Conservation (phyloP, 139 green algal genomes). For the Dunaliella sp. region DNA sequence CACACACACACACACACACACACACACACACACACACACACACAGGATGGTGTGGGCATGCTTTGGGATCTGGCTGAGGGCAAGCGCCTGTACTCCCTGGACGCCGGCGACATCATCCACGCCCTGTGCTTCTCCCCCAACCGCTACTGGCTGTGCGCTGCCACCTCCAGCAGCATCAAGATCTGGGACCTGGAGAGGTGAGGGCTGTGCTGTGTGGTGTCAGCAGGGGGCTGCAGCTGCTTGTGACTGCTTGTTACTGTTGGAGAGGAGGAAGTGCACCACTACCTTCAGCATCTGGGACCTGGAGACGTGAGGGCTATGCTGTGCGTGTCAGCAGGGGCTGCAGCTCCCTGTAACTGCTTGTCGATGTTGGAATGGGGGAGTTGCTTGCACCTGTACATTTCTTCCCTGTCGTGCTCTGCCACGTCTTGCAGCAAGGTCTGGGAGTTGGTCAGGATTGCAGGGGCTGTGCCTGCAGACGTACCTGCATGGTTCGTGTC, state of each 20-base stretch:
- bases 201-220: neutral
- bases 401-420: too few species aligned
- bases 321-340: neutral
- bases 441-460: too few species aligned
- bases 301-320: constrained; percentile 82
- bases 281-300: constrained; percentile 95
- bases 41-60: constrained; percentile 96
- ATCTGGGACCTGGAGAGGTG: constrained; percentile 96
- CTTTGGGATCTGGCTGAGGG: constrained; percentile 99
- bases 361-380: too few species aligned
- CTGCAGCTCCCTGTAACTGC: too few species aligned
- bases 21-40: neutral
- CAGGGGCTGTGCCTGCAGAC: too few species aligned
- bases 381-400: too few species aligned
- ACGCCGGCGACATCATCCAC: constrained; percentile 98
- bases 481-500: too few species aligned
- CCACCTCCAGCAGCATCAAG: constrained; percentile 88
- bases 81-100: constrained; percentile 98
- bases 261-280: too few species aligned
- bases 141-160: constrained; percentile 99
- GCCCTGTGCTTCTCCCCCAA: constrained; percentile 97
- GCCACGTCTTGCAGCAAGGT: too few species aligned
- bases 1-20: neutral
- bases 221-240: neutral
- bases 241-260: too few species aligned